phyloP scores from a whole-genome alignment of 305 asterid species.

The Fraxinus greggii region DNA sequence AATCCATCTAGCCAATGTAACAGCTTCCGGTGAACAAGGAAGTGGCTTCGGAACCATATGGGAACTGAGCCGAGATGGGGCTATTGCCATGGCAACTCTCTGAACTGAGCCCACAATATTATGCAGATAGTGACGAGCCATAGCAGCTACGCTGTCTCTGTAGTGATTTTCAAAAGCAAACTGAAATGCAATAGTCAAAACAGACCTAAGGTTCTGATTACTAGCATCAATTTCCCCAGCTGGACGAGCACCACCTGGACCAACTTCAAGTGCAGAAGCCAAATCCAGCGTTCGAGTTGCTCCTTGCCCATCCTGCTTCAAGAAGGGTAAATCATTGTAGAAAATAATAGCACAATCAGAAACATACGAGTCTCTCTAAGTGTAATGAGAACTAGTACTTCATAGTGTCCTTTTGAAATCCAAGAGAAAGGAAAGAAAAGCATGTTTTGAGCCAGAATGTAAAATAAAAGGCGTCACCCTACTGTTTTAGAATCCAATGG shows the following conservation, averaged over 20 bases:
- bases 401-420: not conserved
- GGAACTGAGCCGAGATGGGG: conserved; percentile 70
- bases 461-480: conserved; percentile 27
- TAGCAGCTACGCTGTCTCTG: conserved; percentile 77
- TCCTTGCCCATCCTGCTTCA: conserved; percentile 60
- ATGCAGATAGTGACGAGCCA: conserved; percentile 95
- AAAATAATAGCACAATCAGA: not conserved
- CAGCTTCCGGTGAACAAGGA: conserved; percentile 85
- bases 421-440: not conserved
- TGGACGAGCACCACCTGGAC: conserved; percentile 53
- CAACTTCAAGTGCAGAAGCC: conserved; percentile 86
- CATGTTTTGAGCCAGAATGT: not conserved
- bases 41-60: conserved; percentile 56
- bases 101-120: conserved; percentile 85
- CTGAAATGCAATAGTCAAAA: conserved; percentile 91
- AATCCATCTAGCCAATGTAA: conserved; percentile 82
- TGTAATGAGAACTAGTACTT: not conserved
- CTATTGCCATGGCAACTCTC: conserved; percentile 92
- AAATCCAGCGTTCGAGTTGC: conserved; percentile 76
- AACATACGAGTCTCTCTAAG: not conserved
- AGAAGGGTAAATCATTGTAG: not conserved
- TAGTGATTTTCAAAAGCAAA: conserved; percentile 81
- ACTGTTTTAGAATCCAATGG: conserved; percentile 88
- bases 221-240: conserved; percentile 53
- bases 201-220: conserved; percentile 66